Percentiles rank a stretch among this genome's conserved stretches.
phyloP scores from a whole-genome alignment of 805 yeast genomes.

The Ogataea haglerorum region DNA sequence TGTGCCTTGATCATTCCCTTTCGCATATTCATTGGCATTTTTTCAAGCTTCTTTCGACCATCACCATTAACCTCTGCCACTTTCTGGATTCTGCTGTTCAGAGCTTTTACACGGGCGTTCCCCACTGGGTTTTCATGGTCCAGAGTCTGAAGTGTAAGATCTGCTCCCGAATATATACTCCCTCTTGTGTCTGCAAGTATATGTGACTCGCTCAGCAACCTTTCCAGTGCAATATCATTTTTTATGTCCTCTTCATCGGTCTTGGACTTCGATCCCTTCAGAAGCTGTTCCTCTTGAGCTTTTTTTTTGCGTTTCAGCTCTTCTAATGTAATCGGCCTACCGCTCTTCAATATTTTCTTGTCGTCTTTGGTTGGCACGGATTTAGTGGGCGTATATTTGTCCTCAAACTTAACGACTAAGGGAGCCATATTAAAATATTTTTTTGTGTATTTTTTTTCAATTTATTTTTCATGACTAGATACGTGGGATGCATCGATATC shows the following conservation, averaged over 20 bases:
- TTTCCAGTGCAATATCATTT: slow-evolving; percentile 69
- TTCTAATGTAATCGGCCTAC: slow-evolving; percentile 53
- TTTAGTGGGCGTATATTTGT: slow-evolving; percentile 28
- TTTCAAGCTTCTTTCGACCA: slow-evolving; percentile 48
- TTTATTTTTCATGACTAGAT: slow-evolving; percentile 63
- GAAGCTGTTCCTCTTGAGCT: slow-evolving; percentile 30
- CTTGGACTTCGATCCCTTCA: slow-evolving; percentile 28
- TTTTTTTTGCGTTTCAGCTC: slow-evolving; percentile 36
- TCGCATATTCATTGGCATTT: slow-evolving; percentile 85
- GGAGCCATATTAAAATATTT: slow-evolving; percentile 33
- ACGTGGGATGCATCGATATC: slow-evolving; percentile 92
- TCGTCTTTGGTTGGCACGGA: slow-evolving; percentile 43
- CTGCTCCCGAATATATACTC: slow-evolving; percentile 56
- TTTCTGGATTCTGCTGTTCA: slow-evolving; percentile 53
- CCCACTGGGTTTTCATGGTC: slow-evolving; percentile 65
- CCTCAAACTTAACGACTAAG: slow-evolving; percentile 46
- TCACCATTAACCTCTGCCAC: slow-evolving; percentile 46
- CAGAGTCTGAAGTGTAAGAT: slow-evolving; percentile 57
- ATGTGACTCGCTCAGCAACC: slow-evolving; percentile 70
- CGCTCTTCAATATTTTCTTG: slow-evolving; percentile 51
- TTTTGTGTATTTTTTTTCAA: slow-evolving; percentile 4
- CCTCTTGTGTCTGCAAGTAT: slow-evolving; percentile 44
- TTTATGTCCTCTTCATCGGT: slow-evolving; percentile 53
- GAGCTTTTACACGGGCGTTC: slow-evolving; percentile 60
- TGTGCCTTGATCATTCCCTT: slow-evolving; percentile 74